Percentiles rank a stretch among this genome's conserved stretches.
These are phyloP conservation scores for Globisporangium middletonii DNA, from an alignment of 352 stramenopile species.

Conservation along the genomic window DNA sequence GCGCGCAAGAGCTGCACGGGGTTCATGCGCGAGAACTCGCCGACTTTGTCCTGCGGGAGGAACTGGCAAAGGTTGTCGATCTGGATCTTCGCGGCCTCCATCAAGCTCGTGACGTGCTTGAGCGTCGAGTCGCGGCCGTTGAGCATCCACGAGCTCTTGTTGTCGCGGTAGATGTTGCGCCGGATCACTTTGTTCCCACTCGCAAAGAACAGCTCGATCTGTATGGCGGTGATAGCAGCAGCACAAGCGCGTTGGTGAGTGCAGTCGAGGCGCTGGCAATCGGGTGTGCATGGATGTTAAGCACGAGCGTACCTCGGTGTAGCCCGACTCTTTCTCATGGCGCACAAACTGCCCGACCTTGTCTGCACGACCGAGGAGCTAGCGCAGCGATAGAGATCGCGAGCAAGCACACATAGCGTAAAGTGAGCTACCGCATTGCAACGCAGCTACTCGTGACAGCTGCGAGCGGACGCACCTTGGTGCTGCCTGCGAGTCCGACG, in stretches of 20 bases:
- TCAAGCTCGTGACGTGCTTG: conserved; percentile 69
- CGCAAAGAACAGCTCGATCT: conserved; percentile 94
- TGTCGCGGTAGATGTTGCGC: conserved; percentile 90
- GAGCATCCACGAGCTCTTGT: conserved; percentile 80
- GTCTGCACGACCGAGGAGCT: conserved; percentile 92
- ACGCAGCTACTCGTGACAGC: not conserved
- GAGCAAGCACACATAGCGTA: not conserved
- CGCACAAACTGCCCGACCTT: conserved; percentile 90
- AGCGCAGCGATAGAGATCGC: not conserved
- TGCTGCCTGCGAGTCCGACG: conserved; percentile 93
- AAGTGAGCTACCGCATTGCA: not conserved
- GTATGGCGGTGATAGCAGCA: not conserved
- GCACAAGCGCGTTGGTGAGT: not conserved
- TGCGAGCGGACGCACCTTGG: conserved; percentile 47
- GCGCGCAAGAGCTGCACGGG: conserved; percentile 66
- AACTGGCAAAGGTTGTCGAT: conserved; percentile 99
- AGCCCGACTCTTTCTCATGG: conserved; percentile 80
- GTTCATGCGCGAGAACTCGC: conserved; percentile 88
- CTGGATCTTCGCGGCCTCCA: conserved; percentile 89
- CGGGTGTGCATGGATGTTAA: not conserved
- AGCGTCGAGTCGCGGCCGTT: conserved; percentile 64
- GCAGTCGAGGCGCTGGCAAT: not conserved
- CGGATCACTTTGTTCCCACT: conserved; percentile 78
- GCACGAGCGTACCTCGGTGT: conserved; percentile 45
- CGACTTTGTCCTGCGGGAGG: conserved; percentile 96